Evolutionary conservation across 2,329 filamentous ascomycete genomes (phyloP).

Genomic region (Fusarium sp.): DNA sequence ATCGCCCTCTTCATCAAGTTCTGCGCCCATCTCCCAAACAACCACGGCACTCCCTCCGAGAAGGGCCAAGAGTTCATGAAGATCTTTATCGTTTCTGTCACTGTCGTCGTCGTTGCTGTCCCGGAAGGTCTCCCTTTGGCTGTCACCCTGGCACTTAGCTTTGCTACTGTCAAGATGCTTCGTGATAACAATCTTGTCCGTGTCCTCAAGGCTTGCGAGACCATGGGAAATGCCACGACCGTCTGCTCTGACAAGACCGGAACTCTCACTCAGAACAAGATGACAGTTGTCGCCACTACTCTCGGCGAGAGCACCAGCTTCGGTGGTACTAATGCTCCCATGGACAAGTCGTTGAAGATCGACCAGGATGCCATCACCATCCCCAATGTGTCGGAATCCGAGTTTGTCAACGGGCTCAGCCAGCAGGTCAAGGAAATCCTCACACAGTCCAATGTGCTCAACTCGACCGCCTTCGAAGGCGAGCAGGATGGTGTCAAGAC

Average conservation of each 20-base stretch:
- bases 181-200: constrained; percentile 78
- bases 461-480: constrained; percentile 68
- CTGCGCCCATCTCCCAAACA: constrained; percentile 69
- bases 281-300: constrained; percentile 79
- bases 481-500: constrained; percentile 57
- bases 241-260: constrained; percentile 76
- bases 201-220: constrained; percentile 75
- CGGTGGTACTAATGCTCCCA: constrained; percentile 35
- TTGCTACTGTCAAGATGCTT: constrained; percentile 76
- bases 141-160: constrained; percentile 75
- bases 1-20: constrained; percentile 84
- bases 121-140: constrained; percentile 75
- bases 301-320: constrained; percentile 60
- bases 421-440: constrained; percentile 69
- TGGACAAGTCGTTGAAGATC: constrained; percentile 38
- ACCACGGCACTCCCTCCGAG: constrained; percentile 59
- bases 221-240: constrained; percentile 78
- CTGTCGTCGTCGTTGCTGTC: constrained; percentile 75
- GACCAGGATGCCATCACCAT: constrained; percentile 33
- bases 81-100: constrained; percentile 74
- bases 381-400: constrained; percentile 45
- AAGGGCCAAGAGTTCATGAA: constrained; percentile 71
- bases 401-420: constrained; percentile 40
- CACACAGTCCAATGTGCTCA: constrained; percentile 67
- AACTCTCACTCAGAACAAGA: constrained; percentile 70